A percentile compares a stretch with the other conserved stretches of the same genome.
Conservation (phyloP, 1,139 yeast species). For the Candida sanyaensis region DNA sequence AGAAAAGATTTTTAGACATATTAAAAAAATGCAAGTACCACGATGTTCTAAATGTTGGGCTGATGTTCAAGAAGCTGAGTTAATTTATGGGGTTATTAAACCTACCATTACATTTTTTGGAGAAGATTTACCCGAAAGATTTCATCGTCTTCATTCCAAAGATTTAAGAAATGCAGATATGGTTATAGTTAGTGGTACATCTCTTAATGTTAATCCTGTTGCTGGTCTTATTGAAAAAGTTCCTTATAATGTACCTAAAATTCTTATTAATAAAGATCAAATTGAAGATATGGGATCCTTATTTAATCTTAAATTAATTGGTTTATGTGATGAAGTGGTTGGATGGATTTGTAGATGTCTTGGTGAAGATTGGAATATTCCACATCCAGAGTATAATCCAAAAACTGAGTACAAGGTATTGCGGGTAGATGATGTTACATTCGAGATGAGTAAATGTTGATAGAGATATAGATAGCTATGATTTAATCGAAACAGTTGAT, state of each 20-base stretch:
- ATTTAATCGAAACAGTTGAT: not conserved
- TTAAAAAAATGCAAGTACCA: conserved; percentile 63
- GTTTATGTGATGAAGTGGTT: conserved; percentile 88
- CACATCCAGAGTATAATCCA: conserved; percentile 42
- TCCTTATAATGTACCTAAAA: conserved; percentile 72
- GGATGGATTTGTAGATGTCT: conserved; percentile 58
- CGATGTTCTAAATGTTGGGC: conserved; percentile 67
- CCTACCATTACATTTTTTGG: conserved; percentile 95
- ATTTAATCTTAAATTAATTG: conserved; percentile 78
- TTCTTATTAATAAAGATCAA: conserved; percentile 77
- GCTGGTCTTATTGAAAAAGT: conserved; percentile 77
- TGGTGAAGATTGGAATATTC: conserved; percentile 58
- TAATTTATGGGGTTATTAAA: conserved; percentile 78
- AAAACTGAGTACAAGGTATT: not conserved
- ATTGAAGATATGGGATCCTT: conserved; percentile 62
- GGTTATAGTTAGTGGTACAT: conserved; percentile 83
- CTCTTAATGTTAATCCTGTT: conserved; percentile 91
- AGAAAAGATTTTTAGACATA: conserved; percentile 59
- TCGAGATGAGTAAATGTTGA: not conserved
- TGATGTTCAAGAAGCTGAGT: conserved; percentile 39
- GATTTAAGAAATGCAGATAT: conserved; percentile 73
- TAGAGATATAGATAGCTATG: not conserved
- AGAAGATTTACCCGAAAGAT: conserved; percentile 75
- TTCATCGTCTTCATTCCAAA: conserved; percentile 57
- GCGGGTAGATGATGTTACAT: not conserved